Evolutionary conservation across 192 early-diverging fungal species (phyloP).

Genomic region (Backusella tuberculispora): DNA sequence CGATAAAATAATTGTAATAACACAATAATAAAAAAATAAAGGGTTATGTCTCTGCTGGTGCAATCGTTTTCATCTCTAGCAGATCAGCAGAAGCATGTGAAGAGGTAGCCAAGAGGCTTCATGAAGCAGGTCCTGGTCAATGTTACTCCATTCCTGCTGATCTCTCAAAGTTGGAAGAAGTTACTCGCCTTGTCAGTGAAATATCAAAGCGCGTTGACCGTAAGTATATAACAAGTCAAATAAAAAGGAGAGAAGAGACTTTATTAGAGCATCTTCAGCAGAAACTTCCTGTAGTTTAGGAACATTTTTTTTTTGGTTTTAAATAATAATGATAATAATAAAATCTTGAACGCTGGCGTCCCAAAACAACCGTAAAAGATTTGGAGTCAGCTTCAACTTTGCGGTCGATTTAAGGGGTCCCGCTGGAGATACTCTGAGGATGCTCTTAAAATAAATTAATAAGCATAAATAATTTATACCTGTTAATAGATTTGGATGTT

Average conservation of each 20-base stretch:
- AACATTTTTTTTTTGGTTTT: background rate
- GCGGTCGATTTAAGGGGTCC: too few relatives aligned
- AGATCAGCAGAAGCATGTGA: slow-evolving; percentile 69
- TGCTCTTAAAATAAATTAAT: background rate
- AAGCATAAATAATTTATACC: background rate
- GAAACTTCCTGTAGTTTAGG: background rate
- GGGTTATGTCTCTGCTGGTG: slow-evolving; percentile 85
- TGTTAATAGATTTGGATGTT: slow-evolving; percentile 67
- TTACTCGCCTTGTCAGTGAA: slow-evolving; percentile 57
- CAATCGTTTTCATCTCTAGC: slow-evolving; percentile 89
- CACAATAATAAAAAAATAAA: slow-evolving; percentile 10
- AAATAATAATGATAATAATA: too few relatives aligned
- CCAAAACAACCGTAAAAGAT: too few relatives aligned
- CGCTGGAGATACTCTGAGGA: too few relatives aligned
- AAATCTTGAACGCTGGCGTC: background rate
- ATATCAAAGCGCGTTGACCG: slow-evolving; percentile 61
- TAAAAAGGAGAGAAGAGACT: background rate
- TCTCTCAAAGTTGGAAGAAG: slow-evolving; percentile 62
- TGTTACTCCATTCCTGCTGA: slow-evolving; percentile 78
- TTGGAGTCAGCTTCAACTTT: too few relatives aligned
- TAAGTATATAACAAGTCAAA: slow-evolving; percentile 27
- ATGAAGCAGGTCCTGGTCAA: slow-evolving; percentile 64
- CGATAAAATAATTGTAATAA: background rate
- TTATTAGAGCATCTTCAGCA: too few relatives aligned
- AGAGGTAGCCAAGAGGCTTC: slow-evolving; percentile 67